Evolutionary conservation across 768 basidiomycete genomes (phyloP).

Genomic region (Boletellus sp.): DNA sequence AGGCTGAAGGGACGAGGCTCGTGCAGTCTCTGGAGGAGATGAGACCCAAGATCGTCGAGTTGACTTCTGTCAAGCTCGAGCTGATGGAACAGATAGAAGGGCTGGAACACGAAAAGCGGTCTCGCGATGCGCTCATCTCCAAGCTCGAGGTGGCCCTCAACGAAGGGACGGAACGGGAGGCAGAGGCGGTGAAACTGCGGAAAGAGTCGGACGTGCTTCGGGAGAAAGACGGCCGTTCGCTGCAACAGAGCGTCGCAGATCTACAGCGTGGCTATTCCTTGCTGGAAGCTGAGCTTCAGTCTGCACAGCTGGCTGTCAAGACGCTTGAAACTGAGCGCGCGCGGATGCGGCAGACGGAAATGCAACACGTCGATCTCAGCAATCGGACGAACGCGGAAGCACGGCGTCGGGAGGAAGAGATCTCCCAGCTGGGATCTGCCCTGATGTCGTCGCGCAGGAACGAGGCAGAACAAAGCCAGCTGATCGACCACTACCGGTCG

Average conservation of each 20-base stretch:
- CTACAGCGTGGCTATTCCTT: conserved; percentile 59
- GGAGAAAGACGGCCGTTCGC: conserved; percentile 50
- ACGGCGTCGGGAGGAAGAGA: conserved; percentile 50
- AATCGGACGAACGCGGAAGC: conserved; percentile 47
- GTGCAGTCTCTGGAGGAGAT: conserved; percentile 83
- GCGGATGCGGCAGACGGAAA: conserved; percentile 52
- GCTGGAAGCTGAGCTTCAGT: conserved; percentile 59
- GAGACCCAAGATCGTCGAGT: conserved; percentile 78
- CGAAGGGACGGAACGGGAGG: conserved; percentile 50
- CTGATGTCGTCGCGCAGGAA: conserved; percentile 44
- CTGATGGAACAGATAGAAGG: conserved; percentile 60
- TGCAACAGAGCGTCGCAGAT: conserved; percentile 51
- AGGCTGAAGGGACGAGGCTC: conserved; percentile 71
- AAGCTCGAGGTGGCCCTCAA: conserved; percentile 59
- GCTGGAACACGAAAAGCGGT: conserved; percentile 51
- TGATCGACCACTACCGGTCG: conserved; percentile 59
- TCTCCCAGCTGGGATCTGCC: conserved; percentile 49
- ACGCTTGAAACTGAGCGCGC: conserved; percentile 66
- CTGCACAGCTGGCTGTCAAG: conserved; percentile 48
- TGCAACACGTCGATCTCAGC: conserved; percentile 54
- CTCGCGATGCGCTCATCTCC: conserved; percentile 54
- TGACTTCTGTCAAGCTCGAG: conserved; percentile 69
- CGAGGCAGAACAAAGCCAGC: conserved; percentile 59
- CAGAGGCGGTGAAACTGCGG: conserved; percentile 42
- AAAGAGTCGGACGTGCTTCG: conserved; percentile 43